Base-by-base conservation (phyloP, 805 yeast genomes). In the Torulaspora indica region DNA sequence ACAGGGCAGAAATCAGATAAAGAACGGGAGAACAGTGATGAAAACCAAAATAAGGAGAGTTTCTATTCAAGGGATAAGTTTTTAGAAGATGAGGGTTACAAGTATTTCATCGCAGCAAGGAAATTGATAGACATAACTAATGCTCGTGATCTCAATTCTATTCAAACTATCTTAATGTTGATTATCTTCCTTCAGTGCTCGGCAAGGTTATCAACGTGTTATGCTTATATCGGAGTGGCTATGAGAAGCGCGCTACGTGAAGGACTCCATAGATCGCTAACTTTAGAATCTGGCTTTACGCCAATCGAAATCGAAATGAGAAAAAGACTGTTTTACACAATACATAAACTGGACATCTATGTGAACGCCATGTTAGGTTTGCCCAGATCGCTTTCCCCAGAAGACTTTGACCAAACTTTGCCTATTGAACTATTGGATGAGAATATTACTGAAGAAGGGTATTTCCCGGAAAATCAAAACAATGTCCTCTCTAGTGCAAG, bases 221-320 rank as follows among this genome's bases (percentile, higher is more conserved):
- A 89, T 63, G 81, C 95, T 0, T 89, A 87, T 63, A 85, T 89
- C 51, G 96, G 96, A 7, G 83, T 87, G 37, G 96, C 95, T 0
- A 69, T 89, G 51, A 71, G 96, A 57, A 82, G 91, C 34, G 95
- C 95, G 0, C 63, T 89, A 40, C 75, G 95, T 55, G 90, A 87
- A 56, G 96, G 96, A 0, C 69, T 85, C 22, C 97, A 89, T 61
- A 68, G 95, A 47, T 79, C 79, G 52, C 73, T 87, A 28, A 77
- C 77, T 68, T 78, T 56, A 18, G 51, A 55, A 14, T 54, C 64
- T 0, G 57, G 74, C 61, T 46, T 81, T 72, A 64, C 67, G 73
- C 64, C 90, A 0, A 82, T 90, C 40, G 95, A 85, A 60, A 73
- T 82, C 29, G 96, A 90, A 59, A 85, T 88, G 38, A 73, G 95